These are phyloP conservation scores for Hemileccinum rubropunctum DNA, from an alignment of 768 basidiomycete species.

Conservation along the genomic window DNA sequence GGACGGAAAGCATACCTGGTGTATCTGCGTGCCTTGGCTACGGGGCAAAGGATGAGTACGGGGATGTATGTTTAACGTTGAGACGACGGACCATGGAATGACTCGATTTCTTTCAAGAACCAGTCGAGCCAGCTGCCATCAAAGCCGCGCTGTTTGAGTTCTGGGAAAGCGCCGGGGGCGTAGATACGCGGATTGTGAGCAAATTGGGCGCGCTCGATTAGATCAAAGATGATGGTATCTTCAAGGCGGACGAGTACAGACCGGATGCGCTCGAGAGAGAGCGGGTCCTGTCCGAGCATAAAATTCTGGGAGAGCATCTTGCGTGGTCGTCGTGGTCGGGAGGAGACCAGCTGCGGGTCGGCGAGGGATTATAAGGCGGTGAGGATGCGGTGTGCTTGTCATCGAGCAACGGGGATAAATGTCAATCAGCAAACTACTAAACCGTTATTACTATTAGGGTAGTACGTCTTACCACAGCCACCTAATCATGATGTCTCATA, in stretches of 20 bases:
- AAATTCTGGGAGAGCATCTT: constrained; percentile 65
- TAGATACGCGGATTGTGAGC: constrained; percentile 92
- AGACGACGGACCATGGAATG: constrained; percentile 78
- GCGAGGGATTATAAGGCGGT: no score
- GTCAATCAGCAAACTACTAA: no score
- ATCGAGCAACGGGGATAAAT: no score
- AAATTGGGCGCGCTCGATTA: constrained; percentile 97
- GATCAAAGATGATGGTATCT: constrained; percentile 97
- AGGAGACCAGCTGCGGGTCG: no score
- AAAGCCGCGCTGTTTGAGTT: constrained; percentile 72
- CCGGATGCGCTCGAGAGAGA: constrained; percentile 86
- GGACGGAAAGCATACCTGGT: constrained; percentile 60
- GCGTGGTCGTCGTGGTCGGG: not conserved
- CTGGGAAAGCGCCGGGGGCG: constrained; percentile 71
- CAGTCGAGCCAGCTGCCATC: constrained; percentile 93
- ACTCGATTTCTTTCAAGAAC: constrained; percentile 95
- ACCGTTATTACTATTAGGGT: no score
- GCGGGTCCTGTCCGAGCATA: constrained; percentile 65
- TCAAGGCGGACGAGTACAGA: constrained; percentile 86
- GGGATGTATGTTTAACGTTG: not conserved
- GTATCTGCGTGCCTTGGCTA: constrained; percentile 93
- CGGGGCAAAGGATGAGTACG: not conserved
- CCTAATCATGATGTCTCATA: no score
- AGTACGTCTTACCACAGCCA: no score
- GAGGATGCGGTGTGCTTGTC: no score